phyloP scores from a whole-genome alignment of 2,329 filamentous ascomycete genomes.

The Cryphonectria nitschkei region DNA sequence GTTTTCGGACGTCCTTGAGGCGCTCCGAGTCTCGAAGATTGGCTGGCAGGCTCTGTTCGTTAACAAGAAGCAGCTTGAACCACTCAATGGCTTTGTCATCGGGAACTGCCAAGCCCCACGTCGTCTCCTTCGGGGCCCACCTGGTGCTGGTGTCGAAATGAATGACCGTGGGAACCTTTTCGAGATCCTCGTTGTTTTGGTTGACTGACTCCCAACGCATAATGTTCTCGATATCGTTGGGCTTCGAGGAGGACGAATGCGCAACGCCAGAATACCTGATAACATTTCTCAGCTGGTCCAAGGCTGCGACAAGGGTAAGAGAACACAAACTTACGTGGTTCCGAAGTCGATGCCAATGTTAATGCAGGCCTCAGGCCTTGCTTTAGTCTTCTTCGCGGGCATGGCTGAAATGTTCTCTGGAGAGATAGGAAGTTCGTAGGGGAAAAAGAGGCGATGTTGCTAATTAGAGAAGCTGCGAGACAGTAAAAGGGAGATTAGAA shows the following conservation, averaged over 20 bases:
- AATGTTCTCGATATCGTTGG: slow-evolving; percentile 33
- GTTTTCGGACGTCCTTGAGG: slow-evolving; percentile 21
- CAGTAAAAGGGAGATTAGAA: too few species aligned
- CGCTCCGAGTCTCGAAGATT: slow-evolving; percentile 33
- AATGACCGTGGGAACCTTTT: slow-evolving; percentile 40
- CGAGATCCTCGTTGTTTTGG: slow-evolving; percentile 33
- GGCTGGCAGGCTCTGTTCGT: slow-evolving; percentile 36
- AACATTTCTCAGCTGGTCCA: neutral
- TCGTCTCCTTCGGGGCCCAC: slow-evolving; percentile 37
- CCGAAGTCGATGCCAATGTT: slow-evolving; percentile 51
- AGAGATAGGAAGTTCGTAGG: neutral
- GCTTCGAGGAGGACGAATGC: slow-evolving; percentile 39
- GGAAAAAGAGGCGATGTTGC: neutral
- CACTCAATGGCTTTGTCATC: slow-evolving; percentile 37
- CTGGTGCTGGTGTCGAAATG: slow-evolving; percentile 12
- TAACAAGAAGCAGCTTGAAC: slow-evolving; percentile 48
- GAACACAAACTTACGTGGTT: neutral
- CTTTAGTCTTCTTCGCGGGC: neutral
- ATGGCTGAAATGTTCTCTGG: neutral
- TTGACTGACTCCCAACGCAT: slow-evolving; percentile 36
- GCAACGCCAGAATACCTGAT: slow-evolving; percentile 50
- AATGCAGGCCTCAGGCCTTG: slow-evolving; percentile 29
- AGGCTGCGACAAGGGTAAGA: too few species aligned
- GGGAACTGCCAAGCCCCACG: neutral
- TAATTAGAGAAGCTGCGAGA: too few species aligned